Percentiles rank a stretch among this genome's conserved stretches.
These are phyloP conservation scores for Cystoisospora suis DNA, from an alignment of 169 alveolate genomes.

Conservation along the genomic window DNA sequence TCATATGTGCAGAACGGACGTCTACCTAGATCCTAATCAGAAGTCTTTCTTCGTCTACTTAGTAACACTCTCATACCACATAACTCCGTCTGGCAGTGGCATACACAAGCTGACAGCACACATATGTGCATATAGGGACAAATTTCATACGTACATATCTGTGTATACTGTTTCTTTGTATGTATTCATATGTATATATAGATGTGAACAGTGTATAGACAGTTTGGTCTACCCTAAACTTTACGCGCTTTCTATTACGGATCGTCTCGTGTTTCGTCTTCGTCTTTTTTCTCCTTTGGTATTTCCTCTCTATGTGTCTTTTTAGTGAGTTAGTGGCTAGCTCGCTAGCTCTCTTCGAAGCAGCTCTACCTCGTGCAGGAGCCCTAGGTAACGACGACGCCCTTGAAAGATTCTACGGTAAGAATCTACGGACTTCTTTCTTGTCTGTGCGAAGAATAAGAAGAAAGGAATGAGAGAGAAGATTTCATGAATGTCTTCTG, in stretches of 20 bases:
- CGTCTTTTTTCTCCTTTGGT: no score
- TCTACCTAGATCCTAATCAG: background rate
- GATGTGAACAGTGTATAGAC: no score
- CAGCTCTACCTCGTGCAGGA: conserved; percentile 2
- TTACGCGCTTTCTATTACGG: no score
- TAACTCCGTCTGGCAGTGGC: no score
- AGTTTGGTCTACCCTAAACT: no score
- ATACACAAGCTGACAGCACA: background rate
- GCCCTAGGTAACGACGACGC: conserved; percentile 9
- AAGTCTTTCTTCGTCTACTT: no score
- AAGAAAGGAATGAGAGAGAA: no score
- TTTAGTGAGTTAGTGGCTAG: background rate
- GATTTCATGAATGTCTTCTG: no score
- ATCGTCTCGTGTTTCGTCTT: no score
- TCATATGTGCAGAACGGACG: background rate
- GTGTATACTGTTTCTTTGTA: background rate
- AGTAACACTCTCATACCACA: background rate
- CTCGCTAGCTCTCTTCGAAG: conserved; percentile 12
- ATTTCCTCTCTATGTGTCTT: background rate
- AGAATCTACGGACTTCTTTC: no score
- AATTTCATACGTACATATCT: background rate
- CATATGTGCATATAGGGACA: background rate
- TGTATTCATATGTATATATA: background rate
- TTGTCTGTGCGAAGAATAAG: background rate
- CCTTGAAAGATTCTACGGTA: conserved; percentile 16